A percentile compares a stretch with the other conserved stretches of the same genome.
These are phyloP conservation scores for Aphanomyces invadans DNA, from an alignment of 352 stramenopile species.

Conservation along the genomic window DNA sequence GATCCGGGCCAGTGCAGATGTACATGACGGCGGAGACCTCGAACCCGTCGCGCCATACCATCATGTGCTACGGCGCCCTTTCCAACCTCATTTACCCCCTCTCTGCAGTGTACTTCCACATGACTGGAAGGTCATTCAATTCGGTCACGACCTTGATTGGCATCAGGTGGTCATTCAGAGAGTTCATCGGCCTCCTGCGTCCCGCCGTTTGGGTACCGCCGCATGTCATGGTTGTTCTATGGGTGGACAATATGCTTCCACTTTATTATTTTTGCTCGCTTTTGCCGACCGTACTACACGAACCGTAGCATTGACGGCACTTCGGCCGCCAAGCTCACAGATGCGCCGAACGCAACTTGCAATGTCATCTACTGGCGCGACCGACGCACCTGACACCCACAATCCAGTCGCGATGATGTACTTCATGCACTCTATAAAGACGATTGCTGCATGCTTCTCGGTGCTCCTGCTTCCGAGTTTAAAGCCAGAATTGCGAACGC, in stretches of 20 bases:
- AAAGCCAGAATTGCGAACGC: slow-evolving; percentile 27
- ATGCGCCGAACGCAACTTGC: slow-evolving; percentile 24
- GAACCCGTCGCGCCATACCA: slow-evolving; percentile 45
- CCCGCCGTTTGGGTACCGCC: slow-evolving; percentile 71
- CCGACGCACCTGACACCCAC: slow-evolving; percentile 29
- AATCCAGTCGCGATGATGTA: slow-evolving; percentile 32
- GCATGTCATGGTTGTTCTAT: slow-evolving; percentile 76
- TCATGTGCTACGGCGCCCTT: slow-evolving; percentile 41
- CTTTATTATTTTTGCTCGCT: slow-evolving; percentile 35
- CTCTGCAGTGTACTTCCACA: slow-evolving; percentile 46
- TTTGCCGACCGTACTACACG: slow-evolving; percentile 38
- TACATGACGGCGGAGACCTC: slow-evolving; percentile 35
- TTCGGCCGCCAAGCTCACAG: not conserved
- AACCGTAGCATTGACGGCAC: slow-evolving; percentile 26
- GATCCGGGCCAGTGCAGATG: slow-evolving; percentile 31
- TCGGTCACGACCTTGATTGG: slow-evolving; percentile 43
- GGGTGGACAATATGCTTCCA: slow-evolving; percentile 41
- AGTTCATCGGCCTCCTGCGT: slow-evolving; percentile 79
- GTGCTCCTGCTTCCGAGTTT: slow-evolving; percentile 38
- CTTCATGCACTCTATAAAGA: slow-evolving; percentile 34
- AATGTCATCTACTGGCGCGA: slow-evolving; percentile 32
- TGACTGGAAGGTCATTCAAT: slow-evolving; percentile 35
- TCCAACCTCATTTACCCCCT: slow-evolving; percentile 42
- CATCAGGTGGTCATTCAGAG: slow-evolving; percentile 74
- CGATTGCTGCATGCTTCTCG: slow-evolving; percentile 34